Conservation (phyloP, 148 eudicot genomes). For the Dysphania ambrosioides region DNA sequence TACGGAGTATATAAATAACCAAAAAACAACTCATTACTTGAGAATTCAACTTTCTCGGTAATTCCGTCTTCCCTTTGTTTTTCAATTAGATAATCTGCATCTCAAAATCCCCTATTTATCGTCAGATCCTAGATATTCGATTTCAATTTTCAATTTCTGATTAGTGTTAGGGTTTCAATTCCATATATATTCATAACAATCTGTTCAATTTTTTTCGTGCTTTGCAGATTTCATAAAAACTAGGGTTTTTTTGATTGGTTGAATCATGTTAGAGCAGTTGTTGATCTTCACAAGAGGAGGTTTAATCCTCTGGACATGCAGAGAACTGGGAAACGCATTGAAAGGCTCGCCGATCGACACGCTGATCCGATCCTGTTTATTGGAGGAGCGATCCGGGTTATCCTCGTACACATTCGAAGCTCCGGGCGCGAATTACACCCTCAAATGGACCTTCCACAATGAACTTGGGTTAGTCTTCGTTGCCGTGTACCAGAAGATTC, state of each 20-base stretch:
- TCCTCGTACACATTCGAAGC: conserved; percentile 76
- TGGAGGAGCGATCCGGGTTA: conserved; percentile 93
- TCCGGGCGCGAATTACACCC: conserved; percentile 75
- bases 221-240: conserved; percentile 23
- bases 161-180: neutral
- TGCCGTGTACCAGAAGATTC: conserved; percentile 87
- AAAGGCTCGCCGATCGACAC: conserved; percentile 93
- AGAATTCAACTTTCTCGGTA: conserved; percentile 3
- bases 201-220: neutral
- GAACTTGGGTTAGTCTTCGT: conserved; percentile 96
- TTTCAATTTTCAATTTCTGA: neutral
- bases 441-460: conserved; percentile 95
- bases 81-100: no score
- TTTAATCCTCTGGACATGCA: conserved; percentile 95
- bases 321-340: conserved; percentile 80
- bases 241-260: conserved; percentile 15
- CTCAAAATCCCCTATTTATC: no score
- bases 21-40: no score
- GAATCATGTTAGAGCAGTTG: conserved; percentile 80
- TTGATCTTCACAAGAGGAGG: conserved; percentile 97
- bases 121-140: no score
- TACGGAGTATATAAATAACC: no score
- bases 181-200: neutral
- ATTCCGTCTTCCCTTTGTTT: conserved; percentile 1
- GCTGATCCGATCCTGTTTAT: conserved; percentile 83